Evolutionary conservation across 345 rosid genomes (phyloP).

Genomic region (Citrus unshiu): DNA sequence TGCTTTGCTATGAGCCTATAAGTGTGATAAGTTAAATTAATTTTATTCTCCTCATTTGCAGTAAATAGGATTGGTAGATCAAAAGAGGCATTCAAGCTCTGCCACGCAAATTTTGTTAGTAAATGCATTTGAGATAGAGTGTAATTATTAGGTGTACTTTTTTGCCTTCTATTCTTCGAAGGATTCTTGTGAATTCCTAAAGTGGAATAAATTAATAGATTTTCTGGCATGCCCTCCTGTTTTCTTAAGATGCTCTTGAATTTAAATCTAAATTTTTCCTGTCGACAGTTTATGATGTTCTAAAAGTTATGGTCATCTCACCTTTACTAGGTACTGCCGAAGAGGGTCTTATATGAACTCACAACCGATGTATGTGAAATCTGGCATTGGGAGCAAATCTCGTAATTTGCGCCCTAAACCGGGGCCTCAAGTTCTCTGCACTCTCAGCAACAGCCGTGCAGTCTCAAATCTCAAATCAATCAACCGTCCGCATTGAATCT

Average conservation of each 20-base stretch:
- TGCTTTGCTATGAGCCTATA: background rate
- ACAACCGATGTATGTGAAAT: too few species aligned
- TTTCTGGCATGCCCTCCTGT: too few species aligned
- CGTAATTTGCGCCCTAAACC: constrained; percentile 7
- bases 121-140: background rate
- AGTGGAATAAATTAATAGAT: background rate
- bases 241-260: too few species aligned
- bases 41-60: background rate
- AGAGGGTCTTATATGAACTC: too few species aligned
- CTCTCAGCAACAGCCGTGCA: background rate
- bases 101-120: background rate
- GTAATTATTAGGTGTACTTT: background rate
- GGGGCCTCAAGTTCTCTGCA: background rate
- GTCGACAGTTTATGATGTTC: too few species aligned
- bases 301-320: too few species aligned
- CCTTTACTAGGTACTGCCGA: too few species aligned
- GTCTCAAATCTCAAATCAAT: constrained; percentile 26
- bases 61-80: background rate
- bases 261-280: too few species aligned
- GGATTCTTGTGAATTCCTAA: background rate
- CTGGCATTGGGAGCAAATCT: background rate
- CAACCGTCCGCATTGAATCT: constrained; percentile 36
- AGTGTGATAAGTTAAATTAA: background rate
- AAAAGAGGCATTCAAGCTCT: background rate
- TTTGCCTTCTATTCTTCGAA: background rate